These are phyloP conservation scores for Boletus rubescentipes DNA, from an alignment of 768 basidiomycete genomes.

Conservation along the genomic window DNA sequence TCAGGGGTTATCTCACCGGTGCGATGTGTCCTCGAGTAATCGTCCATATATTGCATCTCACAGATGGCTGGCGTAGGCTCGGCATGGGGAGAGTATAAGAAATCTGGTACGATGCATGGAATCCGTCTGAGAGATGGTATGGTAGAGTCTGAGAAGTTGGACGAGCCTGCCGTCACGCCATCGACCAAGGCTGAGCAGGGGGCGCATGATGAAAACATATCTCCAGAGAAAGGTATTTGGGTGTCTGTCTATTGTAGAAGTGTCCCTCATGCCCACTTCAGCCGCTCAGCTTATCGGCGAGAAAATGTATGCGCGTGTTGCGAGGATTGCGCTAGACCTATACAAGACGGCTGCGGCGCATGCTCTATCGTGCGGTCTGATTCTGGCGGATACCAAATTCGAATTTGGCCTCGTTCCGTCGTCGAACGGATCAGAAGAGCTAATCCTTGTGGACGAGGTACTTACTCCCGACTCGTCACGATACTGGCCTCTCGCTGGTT, in stretches of 20 bases:
- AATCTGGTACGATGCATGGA: conserved; percentile 83
- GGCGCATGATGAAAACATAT: conserved; percentile 94
- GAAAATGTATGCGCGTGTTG: conserved; percentile 60
- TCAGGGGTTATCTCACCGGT: conserved; percentile 97
- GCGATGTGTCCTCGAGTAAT: conserved; percentile 15
- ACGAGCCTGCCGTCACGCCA: conserved; percentile 88
- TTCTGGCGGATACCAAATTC: conserved; percentile 98
- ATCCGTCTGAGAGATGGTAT: conserved; percentile 72
- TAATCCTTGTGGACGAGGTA: conserved; percentile 94
- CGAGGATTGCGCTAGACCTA: conserved; percentile 57
- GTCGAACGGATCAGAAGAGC: conserved; percentile 36
- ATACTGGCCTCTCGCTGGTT: conserved; percentile 86
- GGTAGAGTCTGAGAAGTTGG: conserved; percentile 82
- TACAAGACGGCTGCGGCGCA: conserved; percentile 76
- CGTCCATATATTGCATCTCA: conserved; percentile 7
- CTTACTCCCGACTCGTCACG: conserved; percentile 96
- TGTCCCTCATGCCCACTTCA: conserved; percentile 27
- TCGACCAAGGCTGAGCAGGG: conserved; percentile 97
- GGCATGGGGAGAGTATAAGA: conserved; percentile 93
- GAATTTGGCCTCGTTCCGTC: conserved; percentile 85
- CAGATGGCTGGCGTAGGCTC: conserved; percentile 60
- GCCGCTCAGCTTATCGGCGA: conserved; percentile 67
- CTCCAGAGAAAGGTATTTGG: conserved; percentile 65
- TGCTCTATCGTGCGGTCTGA: conserved; percentile 74
- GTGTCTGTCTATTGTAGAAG: background rate